Percentiles rank a stretch among this genome's conserved stretches.
These are phyloP conservation scores for Paecilomyces sp. DNA, from an alignment of 2,329 filamentous ascomycete genomes.

Conservation along the genomic window DNA sequence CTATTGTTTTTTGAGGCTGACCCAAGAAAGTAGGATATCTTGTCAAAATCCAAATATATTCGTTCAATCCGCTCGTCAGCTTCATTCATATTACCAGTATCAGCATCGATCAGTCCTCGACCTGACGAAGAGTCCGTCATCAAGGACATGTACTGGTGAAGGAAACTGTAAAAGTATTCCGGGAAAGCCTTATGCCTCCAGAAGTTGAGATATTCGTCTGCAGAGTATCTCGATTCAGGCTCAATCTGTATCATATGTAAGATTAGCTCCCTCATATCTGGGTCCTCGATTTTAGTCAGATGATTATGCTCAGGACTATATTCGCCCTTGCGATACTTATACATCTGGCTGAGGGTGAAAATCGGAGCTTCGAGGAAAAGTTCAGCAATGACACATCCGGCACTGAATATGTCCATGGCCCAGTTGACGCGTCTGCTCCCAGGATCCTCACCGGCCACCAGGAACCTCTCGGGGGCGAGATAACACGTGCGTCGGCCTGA, in stretches of 20 bases:
- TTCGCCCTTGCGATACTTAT: slow-evolving; percentile 86
- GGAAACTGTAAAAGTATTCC: slow-evolving; percentile 92
- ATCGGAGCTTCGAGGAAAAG: slow-evolving; percentile 91
- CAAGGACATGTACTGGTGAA: slow-evolving; percentile 95
- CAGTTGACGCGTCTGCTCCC: slow-evolving; percentile 63
- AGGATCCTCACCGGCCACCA: slow-evolving; percentile 60
- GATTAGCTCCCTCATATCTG: slow-evolving; percentile 80
- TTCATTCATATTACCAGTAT: slow-evolving; percentile 68
- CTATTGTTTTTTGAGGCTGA: slow-evolving; percentile 51
- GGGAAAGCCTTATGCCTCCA: slow-evolving; percentile 92
- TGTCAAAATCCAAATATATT: slow-evolving; percentile 92
- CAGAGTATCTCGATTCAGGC: slow-evolving; percentile 83
- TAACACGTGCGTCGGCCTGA: slow-evolving; percentile 90
- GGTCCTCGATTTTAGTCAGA: slow-evolving; percentile 78
- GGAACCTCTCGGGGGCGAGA: slow-evolving; percentile 86
- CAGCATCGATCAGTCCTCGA: slow-evolving; percentile 61
- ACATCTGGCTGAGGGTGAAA: slow-evolving; percentile 95
- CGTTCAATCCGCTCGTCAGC: slow-evolving; percentile 91
- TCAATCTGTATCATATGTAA: slow-evolving; percentile 94
- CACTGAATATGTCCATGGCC: slow-evolving; percentile 99
- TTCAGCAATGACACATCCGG: slow-evolving; percentile 93
- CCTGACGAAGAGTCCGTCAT: slow-evolving; percentile 87
- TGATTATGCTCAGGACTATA: slow-evolving; percentile 81
- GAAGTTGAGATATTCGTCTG: slow-evolving; percentile 87
- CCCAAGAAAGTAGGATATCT: slow-evolving; percentile 89